Conservation (phyloP, 2,329 filamentous ascomycete species). For the Trichoderma simmonsii region DNA sequence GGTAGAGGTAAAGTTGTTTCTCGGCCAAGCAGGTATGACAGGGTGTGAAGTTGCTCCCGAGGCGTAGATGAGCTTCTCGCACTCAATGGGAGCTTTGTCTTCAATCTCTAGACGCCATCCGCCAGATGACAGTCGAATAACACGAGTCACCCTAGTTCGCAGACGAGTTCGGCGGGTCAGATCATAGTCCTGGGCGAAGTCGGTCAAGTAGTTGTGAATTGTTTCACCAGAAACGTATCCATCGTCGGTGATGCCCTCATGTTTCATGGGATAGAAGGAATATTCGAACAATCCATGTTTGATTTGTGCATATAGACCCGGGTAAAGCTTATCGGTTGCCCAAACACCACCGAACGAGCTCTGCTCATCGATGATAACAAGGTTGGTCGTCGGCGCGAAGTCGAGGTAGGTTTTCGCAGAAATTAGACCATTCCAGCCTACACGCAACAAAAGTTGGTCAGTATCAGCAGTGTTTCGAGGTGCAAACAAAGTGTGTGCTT, state of each 20-base stretch:
- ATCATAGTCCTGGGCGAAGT: slow-evolving; percentile 27
- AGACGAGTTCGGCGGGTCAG: slow-evolving; percentile 23
- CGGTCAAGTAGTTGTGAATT: slow-evolving; percentile 29
- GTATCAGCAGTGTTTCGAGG: neutral
- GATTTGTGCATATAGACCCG: slow-evolving; percentile 33
- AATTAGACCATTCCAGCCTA: slow-evolving; percentile 23
- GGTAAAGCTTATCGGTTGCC: slow-evolving; percentile 29
- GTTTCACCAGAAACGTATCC: slow-evolving; percentile 30
- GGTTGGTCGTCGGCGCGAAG: slow-evolving; percentile 24
- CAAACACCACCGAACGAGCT: slow-evolving; percentile 28
- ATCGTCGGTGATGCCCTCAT: slow-evolving; percentile 29
- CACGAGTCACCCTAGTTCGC: slow-evolving; percentile 19
- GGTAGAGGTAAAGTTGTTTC: slow-evolving; percentile 23
- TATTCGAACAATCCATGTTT: slow-evolving; percentile 35
- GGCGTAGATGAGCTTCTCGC: slow-evolving; percentile 26
- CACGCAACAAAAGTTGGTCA: neutral
- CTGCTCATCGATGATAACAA: slow-evolving; percentile 28
- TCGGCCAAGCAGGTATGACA: slow-evolving; percentile 25
- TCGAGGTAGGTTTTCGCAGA: slow-evolving; percentile 29
- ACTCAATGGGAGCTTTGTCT: slow-evolving; percentile 21
- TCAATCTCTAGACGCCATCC: slow-evolving; percentile 27
- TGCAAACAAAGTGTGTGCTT: neutral
- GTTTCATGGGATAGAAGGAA: slow-evolving; percentile 31
- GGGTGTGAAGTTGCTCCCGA: slow-evolving; percentile 26
- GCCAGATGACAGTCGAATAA: slow-evolving; percentile 4